Evolutionary conservation across 2,329 filamentous ascomycete genomes (phyloP).

Genomic region (Fonsecaea pedrosoi): DNA sequence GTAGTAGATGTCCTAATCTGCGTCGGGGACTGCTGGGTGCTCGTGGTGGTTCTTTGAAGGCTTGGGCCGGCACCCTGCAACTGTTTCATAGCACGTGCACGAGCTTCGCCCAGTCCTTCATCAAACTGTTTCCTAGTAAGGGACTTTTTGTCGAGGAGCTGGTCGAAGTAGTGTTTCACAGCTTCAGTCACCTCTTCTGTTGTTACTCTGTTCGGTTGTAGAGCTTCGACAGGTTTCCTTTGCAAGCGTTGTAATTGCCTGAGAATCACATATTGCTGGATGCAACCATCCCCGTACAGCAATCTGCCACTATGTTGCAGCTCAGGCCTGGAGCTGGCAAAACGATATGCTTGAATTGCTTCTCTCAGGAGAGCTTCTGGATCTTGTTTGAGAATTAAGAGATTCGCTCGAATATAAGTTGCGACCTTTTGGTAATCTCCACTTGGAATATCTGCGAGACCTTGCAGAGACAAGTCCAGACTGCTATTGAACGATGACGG

Average conservation of each 20-base stretch:
- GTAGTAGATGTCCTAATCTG: neutral
- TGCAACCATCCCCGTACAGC: neutral
- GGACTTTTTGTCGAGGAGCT: neutral
- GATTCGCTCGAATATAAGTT: neutral
- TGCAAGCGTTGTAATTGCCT: neutral
- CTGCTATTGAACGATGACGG: neutral
- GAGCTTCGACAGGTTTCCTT: neutral
- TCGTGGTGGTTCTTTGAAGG: neutral
- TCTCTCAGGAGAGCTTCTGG: neutral
- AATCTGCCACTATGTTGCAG: neutral
- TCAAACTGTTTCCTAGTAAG: neutral
- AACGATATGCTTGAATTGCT: neutral
- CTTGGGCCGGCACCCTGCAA: neutral
- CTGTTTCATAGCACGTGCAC: neutral
- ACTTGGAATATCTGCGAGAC: neutral
- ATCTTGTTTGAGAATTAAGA: neutral
- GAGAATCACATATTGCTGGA: neutral
- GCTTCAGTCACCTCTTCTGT: neutral
- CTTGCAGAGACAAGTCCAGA: neutral
- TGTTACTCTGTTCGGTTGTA: neutral
- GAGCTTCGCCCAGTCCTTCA: neutral
- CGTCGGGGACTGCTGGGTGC: neutral
- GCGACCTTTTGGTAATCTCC: neutral
- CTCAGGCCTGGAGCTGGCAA: neutral
- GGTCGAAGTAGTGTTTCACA: neutral